Evolutionary conservation across 1,139 yeast genomes (phyloP), one percentile per base, ranked within the genome.

Genomic region (Pneumocystis canis): DNA sequence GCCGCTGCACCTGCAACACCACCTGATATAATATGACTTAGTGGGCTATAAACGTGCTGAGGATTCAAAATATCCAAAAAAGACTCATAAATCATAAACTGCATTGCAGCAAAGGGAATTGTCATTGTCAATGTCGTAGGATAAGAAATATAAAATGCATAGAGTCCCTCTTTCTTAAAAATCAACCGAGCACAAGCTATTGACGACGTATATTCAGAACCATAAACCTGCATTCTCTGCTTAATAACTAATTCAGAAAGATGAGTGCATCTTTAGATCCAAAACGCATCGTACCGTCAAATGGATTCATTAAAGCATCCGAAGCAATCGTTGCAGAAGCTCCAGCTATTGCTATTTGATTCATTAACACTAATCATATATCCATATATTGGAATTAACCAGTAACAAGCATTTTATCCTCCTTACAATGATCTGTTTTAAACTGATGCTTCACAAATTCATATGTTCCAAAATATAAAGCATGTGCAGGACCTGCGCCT

Each of bases 401-500:
- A 6, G 96, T 92, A 69, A 87, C 85, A 62, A 85, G 70, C 18
- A 96, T 95, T 70, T 85, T 89, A 70, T 84, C 85, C 66, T 84
- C 85, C 66, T 81, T 85, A 4, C 70, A 65, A 69, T 82, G 84
- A 62, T 74, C 75, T 28, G 74, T 74, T 56, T 76, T 79, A 66
- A 79, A 79, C 64, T 72, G 75, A 35, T 87, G 83, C 73, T 90
- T 90, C 65, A 92, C 81, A 60, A 84, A 80, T 75, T 92, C 99
- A 75, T 90, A 94, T 6, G 95, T 96, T n/a, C 92, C 86, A 74
- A 90, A 92, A 75, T 94, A 94, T 18, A 94, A 87, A 1, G 98
- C 98, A 76, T 92, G 99, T 9, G 98, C 97, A 1, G 99, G 99
- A 4, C 98, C 99, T n/a, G 99, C 97, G 58, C 99, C 99, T 67